A percentile compares a stretch with the other conserved stretches of the same genome.
Evolutionary conservation across 2,329 filamentous ascomycete genomes (phyloP).

Genomic region (Cordyceps militaris): DNA sequence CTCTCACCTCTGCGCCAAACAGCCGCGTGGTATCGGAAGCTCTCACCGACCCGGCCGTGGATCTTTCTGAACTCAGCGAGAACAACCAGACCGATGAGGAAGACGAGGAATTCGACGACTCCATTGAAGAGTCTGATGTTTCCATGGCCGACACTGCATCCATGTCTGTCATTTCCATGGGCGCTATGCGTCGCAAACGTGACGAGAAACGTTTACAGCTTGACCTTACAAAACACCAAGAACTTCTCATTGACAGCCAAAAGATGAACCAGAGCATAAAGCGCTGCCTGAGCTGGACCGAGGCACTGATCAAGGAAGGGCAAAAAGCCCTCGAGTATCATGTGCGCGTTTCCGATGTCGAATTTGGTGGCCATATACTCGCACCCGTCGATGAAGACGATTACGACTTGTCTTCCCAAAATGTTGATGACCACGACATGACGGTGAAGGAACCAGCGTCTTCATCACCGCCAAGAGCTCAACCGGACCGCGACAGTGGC

Average conservation of each 20-base stretch:
- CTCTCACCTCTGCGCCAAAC: conserved; percentile 45
- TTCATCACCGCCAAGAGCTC: conserved; percentile 29
- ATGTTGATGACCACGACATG: conserved; percentile 20
- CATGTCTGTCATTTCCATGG: conserved; percentile 28
- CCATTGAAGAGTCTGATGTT: conserved; percentile 45
- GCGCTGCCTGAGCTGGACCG: conserved; percentile 81
- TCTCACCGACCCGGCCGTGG: conserved; percentile 35
- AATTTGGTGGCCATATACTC: conserved; percentile 74
- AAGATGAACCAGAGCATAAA: conserved; percentile 94
- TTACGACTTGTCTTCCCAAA: conserved; percentile 18
- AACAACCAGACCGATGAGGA: conserved; percentile 36
- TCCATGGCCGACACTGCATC: conserved; percentile 34
- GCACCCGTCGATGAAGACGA: conserved; percentile 57
- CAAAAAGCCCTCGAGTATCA: conserved; percentile 79
- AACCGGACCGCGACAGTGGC: conserved; percentile 46
- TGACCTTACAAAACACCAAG: conserved; percentile 82
- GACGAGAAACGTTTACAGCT: conserved; percentile 80
- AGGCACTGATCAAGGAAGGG: conserved; percentile 82
- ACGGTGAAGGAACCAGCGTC: conserved; percentile 18
- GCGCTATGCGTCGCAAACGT: conserved; percentile 53
- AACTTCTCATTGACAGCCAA: conserved; percentile 81
- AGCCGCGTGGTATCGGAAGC: conserved; percentile 38
- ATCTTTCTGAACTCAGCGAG: conserved; percentile 46
- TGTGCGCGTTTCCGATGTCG: conserved; percentile 70
- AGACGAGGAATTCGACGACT: conserved; percentile 41